Conservation (phyloP, 179 eudicot species). For the Beta corolliflora region DNA sequence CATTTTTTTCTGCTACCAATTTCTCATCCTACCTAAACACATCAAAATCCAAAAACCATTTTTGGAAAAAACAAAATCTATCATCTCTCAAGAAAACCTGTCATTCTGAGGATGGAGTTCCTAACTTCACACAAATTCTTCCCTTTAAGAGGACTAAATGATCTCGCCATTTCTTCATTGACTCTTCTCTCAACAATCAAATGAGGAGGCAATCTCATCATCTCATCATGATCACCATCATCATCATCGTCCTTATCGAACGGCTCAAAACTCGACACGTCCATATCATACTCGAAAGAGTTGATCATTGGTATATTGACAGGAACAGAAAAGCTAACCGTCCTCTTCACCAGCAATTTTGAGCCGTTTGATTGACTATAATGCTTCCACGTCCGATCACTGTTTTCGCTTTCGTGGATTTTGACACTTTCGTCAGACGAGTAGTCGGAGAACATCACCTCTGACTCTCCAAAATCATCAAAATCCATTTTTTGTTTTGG, state of each 20-base stretch:
- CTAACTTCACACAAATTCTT: conserved; percentile 35
- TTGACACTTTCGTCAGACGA: conserved; percentile 27
- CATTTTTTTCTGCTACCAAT: neutral
- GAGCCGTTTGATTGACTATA: neutral
- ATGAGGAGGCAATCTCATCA: conserved; percentile 32
- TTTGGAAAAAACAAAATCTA: too few species aligned
- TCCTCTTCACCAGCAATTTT: conserved; percentile 9
- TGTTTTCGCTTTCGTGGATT: neutral
- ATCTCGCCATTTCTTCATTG: conserved; percentile 37
- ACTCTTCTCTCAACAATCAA: conserved; percentile 32
- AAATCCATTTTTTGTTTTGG: conserved; percentile 29
- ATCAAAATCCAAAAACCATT: neutral
- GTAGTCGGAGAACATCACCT: conserved; percentile 31
- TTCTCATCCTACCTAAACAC: neutral
- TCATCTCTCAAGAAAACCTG: conserved; percentile 41
- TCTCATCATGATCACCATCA: conserved; percentile 15
- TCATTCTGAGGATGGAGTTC: conserved; percentile 33
- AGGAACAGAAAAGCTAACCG: conserved; percentile 13
- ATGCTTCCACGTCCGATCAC: neutral
- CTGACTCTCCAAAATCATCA: conserved; percentile 32
- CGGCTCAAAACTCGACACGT: conserved; percentile 7
- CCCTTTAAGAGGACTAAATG: conserved; percentile 39
- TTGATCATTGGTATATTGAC: conserved; percentile 16
- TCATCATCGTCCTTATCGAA: conserved; percentile 15
- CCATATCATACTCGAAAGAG: neutral